Evolutionary conservation across 805 yeast species (phyloP).

Genomic region (Yarrowia osloensis): DNA sequence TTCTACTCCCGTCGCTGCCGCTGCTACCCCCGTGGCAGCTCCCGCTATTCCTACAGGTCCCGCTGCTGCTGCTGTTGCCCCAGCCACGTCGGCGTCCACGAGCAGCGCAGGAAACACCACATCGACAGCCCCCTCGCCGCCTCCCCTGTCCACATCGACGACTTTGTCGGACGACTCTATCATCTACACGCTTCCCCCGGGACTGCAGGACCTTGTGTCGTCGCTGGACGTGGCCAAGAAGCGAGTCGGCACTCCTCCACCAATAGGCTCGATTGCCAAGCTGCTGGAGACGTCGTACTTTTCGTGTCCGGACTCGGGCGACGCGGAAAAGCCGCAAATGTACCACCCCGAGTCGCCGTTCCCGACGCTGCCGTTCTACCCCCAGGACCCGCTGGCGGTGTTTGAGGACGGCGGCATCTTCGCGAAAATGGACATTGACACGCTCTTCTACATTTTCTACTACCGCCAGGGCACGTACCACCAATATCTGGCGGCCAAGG

Average conservation of each 20-base stretch:
- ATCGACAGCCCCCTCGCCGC: slow-evolving; percentile 31
- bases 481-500: slow-evolving; percentile 77
- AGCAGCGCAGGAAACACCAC: background rate
- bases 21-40: background rate
- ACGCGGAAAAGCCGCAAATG: slow-evolving; percentile 79
- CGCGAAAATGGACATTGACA: slow-evolving; percentile 77
- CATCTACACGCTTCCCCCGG: slow-evolving; percentile 44
- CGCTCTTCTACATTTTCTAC: slow-evolving; percentile 89
- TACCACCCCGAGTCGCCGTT: slow-evolving; percentile 80
- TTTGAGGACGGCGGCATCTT: slow-evolving; percentile 60
- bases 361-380: slow-evolving; percentile 88
- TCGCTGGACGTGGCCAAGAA: slow-evolving; percentile 47
- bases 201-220: slow-evolving; percentile 45
- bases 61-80: background rate
- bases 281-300: slow-evolving; percentile 75
- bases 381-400: slow-evolving; percentile 67
- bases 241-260: slow-evolving; percentile 55
- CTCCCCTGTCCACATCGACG: slow-evolving; percentile 36
- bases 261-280: slow-evolving; percentile 55
- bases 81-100: background rate
- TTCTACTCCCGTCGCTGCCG: slow-evolving; percentile 32
- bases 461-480: slow-evolving; percentile 74
- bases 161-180: slow-evolving; percentile 33
- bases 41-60: background rate
- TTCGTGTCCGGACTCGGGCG: slow-evolving; percentile 91